A percentile compares a stretch with the other conserved stretches of the same genome.
Conservation (phyloP, 176 grass and related monocot species). For the Aechmea fasciata region DNA sequence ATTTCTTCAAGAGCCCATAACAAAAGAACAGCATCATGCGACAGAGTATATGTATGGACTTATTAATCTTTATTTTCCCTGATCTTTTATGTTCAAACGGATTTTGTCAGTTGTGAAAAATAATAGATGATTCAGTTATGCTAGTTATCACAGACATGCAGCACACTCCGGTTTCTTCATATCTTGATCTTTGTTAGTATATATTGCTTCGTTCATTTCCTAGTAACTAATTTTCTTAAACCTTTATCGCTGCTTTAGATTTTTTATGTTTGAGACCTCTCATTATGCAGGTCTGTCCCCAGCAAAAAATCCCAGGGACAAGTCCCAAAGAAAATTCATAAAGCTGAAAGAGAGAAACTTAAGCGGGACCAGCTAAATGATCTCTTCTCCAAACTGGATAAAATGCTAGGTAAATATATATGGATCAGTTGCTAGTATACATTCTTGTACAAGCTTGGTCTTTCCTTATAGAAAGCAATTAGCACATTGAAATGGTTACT, state of each 20-base stretch:
- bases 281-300: conserved; percentile 28
- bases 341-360: conserved; percentile 81
- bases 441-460: not conserved
- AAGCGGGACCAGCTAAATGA: conserved; percentile 79
- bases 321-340: conserved; percentile 50
- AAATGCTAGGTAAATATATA: conserved; percentile 50
- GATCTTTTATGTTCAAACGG: no score
- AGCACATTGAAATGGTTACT: not conserved
- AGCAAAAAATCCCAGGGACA: conserved; percentile 45
- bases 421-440: not conserved
- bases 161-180: not conserved
- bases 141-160: not conserved
- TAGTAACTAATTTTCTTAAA: no score
- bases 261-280: not conserved
- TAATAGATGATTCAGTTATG: no score
- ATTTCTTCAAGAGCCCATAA: no score
- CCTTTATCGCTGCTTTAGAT: not conserved
- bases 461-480: not conserved
- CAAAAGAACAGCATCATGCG: no score
- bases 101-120: no score
- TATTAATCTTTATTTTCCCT: no score
- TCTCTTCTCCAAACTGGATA: conserved; percentile 44
- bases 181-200: not conserved
- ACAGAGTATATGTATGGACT: no score
- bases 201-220: not conserved